phyloP scores from a whole-genome alignment of 441 rosid species.

The Adansonia rubrostipa region DNA sequence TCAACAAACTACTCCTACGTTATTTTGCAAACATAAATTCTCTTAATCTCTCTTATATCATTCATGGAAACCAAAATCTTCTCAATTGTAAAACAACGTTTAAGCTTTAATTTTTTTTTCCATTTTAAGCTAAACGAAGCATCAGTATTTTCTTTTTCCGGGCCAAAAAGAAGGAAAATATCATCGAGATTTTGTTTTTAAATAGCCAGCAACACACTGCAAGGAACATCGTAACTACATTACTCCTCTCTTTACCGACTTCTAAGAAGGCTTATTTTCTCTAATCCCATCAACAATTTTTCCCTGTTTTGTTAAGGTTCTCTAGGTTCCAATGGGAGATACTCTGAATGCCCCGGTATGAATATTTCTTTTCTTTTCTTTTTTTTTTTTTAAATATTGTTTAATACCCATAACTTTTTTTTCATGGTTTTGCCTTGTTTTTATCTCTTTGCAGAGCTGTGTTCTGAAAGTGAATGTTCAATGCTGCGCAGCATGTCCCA shows the following conservation, averaged over 20 bases:
- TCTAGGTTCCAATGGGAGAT: slow-evolving; percentile 24
- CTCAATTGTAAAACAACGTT: not conserved
- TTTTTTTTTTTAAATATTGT: not conserved
- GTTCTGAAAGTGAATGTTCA: slow-evolving; percentile 27
- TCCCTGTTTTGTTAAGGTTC: not conserved
- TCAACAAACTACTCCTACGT: not conserved
- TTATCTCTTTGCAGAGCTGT: slow-evolving; percentile 12
- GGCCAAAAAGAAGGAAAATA: not conserved
- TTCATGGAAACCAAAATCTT: not conserved
- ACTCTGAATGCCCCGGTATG: slow-evolving; percentile 2
- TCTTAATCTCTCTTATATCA: not conserved
- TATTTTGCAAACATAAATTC: not conserved
- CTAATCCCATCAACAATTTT: not conserved
- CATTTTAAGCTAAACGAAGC: not conserved
- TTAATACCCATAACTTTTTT: not conserved
- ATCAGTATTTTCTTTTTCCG: not conserved
- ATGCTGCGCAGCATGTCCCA: slow-evolving; percentile 26
- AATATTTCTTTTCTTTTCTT: too few relatives aligned
- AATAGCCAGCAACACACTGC: not conserved
- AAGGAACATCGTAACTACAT: not conserved
- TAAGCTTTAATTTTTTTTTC: not conserved
- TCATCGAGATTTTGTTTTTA: not conserved
- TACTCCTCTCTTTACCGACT: not conserved
- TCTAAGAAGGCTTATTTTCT: not conserved
- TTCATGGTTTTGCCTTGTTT: not conserved